Conservation (phyloP, 2,329 filamentous ascomycete genomes). For the Fusarium papillatum region DNA sequence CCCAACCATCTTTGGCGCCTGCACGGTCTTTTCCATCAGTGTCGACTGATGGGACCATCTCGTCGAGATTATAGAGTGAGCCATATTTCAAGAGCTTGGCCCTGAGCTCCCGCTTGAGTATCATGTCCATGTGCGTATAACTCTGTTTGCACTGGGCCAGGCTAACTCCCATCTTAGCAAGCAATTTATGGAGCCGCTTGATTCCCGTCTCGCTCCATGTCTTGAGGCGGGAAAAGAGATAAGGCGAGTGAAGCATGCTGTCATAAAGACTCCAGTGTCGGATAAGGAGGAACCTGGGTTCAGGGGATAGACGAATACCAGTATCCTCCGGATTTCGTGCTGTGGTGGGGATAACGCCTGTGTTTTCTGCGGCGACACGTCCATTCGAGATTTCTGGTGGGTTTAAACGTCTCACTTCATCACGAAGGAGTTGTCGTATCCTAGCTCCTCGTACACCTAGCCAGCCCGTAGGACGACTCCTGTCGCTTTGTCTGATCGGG, state of each 20-base stretch:
- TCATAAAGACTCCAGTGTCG: conserved; percentile 98
- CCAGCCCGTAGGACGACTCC: conserved; percentile 76
- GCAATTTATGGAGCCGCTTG: conserved; percentile 91
- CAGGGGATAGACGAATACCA: conserved; percentile 91
- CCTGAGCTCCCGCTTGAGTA: conserved; percentile 89
- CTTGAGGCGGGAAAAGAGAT: conserved; percentile 90
- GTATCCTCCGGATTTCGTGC: conserved; percentile 92
- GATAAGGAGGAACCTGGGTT: conserved; percentile 92
- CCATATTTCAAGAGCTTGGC: conserved; percentile 92
- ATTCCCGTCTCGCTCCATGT: conserved; percentile 94
- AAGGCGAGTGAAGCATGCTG: conserved; percentile 97
- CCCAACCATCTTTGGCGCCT: conserved; percentile 91
- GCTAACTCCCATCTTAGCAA: conserved; percentile 98
- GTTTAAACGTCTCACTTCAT: conserved; percentile 95
- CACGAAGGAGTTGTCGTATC: conserved; percentile 87
- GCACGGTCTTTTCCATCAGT: conserved; percentile 78
- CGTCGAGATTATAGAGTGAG: conserved; percentile 92
- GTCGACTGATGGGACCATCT: conserved; percentile 86
- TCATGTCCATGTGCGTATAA: conserved; percentile 99
- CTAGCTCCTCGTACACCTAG: conserved; percentile 85
- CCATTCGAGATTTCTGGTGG: conserved; percentile 79
- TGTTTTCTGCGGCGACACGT: conserved; percentile 73
- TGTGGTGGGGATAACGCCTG: conserved; percentile 89
- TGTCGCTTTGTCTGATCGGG: conserved; percentile 67
- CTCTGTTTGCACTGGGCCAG: conserved; percentile 94